Base-by-base conservation (phyloP, 116 monocot genomes). In the Papilionanthe hybrid region DNA sequence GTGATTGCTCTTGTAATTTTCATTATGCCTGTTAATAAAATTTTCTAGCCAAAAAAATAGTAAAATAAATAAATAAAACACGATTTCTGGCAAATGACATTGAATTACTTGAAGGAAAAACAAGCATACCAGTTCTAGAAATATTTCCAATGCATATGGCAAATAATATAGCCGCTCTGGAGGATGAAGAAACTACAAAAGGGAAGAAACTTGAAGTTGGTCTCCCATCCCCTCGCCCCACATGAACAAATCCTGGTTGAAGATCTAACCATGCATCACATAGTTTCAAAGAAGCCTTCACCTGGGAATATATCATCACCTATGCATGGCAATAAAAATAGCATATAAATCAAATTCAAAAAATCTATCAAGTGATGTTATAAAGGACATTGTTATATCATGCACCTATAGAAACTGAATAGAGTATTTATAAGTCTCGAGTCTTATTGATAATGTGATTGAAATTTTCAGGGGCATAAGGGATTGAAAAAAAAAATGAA, bases 271-370 rank as follows among this genome's bases (percentile, higher is more conserved):
- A 90, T 15, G 88, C 91, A 86, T 99, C 99, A 83, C 84, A 79
- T 72, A 99, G 55, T 37, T 72, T 78, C 75, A 99, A 28, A 78
- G 85, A 84, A 72, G 95, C 99, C 86, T 92, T 94, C 75, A 99
- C 95, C 90, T 93, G 90, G 32, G 99, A 99, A 81, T 92, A 93
- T 56, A 99, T 66, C 81, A 89, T 89, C 42, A 95, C 93, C 99
- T 98, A 79, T 18, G 83, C 12, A 83, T 29, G 5, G 7, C 82
- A 75, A 75, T 22, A 75, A 49, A 49, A 13, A 75, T 45, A 78
- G 72, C 76, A 11, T 72, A 19, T 28, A 55, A 56, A 68, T 72
- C 73, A 73, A 17, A 71, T 27, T n/a, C 42, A 55, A 55, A 4
- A 60, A 28, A 75, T 3, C 42, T 72, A n/a, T 27, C 13, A 69